Evolutionary conservation across 345 rosid species (phyloP), one percentile per base, ranked within the genome.

Genomic region (Capsella bursapastoris): DNA sequence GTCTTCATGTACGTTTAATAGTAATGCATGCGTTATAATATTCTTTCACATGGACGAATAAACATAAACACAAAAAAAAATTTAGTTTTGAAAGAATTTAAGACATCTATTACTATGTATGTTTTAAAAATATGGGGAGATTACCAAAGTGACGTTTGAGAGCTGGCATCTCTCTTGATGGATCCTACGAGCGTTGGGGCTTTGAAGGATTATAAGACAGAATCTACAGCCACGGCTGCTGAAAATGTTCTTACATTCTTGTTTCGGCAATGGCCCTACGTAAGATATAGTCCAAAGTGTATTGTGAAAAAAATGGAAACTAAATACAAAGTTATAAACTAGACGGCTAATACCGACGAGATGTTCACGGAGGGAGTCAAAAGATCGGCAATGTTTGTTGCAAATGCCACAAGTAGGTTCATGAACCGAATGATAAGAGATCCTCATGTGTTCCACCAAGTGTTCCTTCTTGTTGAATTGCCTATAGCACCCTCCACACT

Each of bases 321-420:
- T 3, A 10, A 28, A 41, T 6, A 41, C n/a, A 27, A 38, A 40
- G 12, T 27, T 29, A 53, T 48, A 3, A 60, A 60, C 1, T 53
- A 49, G 13, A 28, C 43, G 43, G 12, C 8, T 12, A 3, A 43
- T 43, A 68, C 97, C 97, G 11, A 83, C 87, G 64, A 90, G 89
- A 77, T 93, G 98, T 64, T 93, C 98, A 68, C 97, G 83, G 29
- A 93, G 86, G 50, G 98, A 92, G 16, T 92, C 98, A 64, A 87
- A 87, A 38, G 92, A 90, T 66, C 91, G 74, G 86, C 96, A 90
- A 55, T 85, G 96, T 78, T 90, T 93, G 77, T 68, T 79, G 22
- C 98, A 93, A 56, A 89, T 61, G 10, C 90, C 88, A 47, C 98
- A 93, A 27, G 66, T 74, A 62, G 98, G 93, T 62, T 93, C 97